phyloP scores from a whole-genome alignment of 2,329 filamentous ascomycete species.

The Aspergillus arachidicola region DNA sequence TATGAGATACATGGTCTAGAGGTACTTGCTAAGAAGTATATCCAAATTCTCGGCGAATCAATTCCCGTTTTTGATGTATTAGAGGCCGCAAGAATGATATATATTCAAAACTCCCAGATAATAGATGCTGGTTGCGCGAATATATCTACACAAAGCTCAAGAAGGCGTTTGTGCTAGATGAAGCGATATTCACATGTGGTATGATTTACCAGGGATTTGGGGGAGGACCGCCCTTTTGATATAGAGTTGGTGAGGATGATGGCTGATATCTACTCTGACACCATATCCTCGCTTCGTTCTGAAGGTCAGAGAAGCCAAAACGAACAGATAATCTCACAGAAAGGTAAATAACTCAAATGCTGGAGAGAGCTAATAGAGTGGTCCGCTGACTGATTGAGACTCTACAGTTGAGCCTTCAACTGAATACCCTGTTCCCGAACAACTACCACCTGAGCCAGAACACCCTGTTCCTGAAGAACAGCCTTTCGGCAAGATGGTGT shows the following conservation, averaged over 20 bases:
- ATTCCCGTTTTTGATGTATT: not conserved
- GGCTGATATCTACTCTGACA: not conserved
- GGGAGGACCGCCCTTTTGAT: not conserved
- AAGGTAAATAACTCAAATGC: not conserved
- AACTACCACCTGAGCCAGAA: too few species aligned
- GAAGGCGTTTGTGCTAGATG: not conserved
- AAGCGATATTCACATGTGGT: not conserved
- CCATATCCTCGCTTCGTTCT: not conserved
- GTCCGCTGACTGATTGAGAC: too few species aligned
- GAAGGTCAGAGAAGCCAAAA: not conserved
- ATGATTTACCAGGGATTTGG: not conserved
- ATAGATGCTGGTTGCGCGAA: not conserved
- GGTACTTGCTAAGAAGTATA: not conserved
- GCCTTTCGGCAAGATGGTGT: too few species aligned
- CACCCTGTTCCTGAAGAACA: too few species aligned
- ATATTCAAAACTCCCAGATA: not conserved
- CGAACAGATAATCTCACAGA: not conserved
- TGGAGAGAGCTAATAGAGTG: not conserved
- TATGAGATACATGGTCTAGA: not conserved
- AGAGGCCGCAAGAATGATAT: not conserved
- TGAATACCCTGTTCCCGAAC: too few species aligned
- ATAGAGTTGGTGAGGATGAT: not conserved
- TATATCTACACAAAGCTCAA: not conserved
- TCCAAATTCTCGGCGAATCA: not conserved
- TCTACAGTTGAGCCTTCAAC: too few species aligned